Conservation (phyloP, 352 stramenopile genomes). For the Pythium rishiriense region DNA sequence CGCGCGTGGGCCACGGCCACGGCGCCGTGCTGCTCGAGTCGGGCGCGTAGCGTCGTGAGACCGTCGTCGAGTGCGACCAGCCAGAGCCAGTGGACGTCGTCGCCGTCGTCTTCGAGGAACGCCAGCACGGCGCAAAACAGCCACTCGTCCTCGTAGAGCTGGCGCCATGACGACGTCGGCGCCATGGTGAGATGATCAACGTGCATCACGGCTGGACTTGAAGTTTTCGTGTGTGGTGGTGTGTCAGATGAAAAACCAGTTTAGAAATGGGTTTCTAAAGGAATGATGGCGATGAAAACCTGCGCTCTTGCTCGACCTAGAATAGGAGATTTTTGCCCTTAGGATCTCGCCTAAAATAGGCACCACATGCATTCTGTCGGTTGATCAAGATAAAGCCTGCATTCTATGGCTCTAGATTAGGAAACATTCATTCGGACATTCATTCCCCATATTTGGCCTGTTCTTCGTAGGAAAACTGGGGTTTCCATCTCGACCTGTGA, state of each 20-base stretch:
- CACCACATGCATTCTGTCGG: not conserved
- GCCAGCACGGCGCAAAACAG: not conserved
- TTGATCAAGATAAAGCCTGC: conserved; percentile 3
- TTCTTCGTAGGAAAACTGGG: not conserved
- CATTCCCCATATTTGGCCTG: conserved; percentile 5
- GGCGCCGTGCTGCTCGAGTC: not conserved
- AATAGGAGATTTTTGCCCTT: not conserved
- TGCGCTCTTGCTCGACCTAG: not conserved
- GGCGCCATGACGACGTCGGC: too few species aligned
- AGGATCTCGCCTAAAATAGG: not conserved
- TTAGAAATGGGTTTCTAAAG: too few species aligned
- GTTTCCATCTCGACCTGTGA: too few species aligned
- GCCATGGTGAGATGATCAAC: too few species aligned
- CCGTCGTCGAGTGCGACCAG: conserved; percentile 1
- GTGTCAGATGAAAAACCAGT: too few species aligned
- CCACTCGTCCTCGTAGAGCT: not conserved
- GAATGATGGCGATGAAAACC: too few species aligned
- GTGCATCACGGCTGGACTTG: too few species aligned
- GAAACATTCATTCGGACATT: conserved; percentile 7
- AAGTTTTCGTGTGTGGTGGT: too few species aligned
- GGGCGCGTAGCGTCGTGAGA: not conserved
- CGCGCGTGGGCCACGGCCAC: not conserved
- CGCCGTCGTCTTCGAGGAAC: not conserved
- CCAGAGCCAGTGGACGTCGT: not conserved
- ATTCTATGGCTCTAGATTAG: not conserved